Base-by-base conservation (phyloP, 495 filamentous ascomycete species). In the Talaromyces liani region DNA sequence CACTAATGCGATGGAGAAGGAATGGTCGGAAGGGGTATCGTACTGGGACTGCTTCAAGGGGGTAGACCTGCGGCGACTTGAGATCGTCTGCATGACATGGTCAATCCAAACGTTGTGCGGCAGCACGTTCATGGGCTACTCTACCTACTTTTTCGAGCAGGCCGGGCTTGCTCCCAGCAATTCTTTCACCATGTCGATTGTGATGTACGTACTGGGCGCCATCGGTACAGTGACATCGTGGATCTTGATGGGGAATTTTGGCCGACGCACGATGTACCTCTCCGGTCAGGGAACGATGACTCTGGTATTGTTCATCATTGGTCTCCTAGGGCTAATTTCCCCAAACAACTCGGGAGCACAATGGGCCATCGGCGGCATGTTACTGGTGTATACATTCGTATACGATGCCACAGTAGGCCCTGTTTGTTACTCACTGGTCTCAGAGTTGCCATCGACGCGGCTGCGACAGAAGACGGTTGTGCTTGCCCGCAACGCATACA, bases 1-100 rank as follows among this genome's bases (percentile, higher is more conserved):
- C 67, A 90, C 87, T 6, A 87, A 86, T 39, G 83, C 85, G 34
- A 72, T 90, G 9, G 88, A 90, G 67, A 76, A 85, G 66, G 81
- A 84, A 36, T 27, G 22, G 24, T 29, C 22, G 9, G 54, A 57
- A 57, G 74, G 76, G 4, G 65, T 64, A n/a, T 71, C 68, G 10
- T 82, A 78, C 47, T 56, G 47, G 45, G 77, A 80, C 36, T 76
- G 75, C 57, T 80, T 80, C 65, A 66, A 67, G 22, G 74, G 73
- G 8, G 65, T 63, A 39, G 70, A 80, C 61, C 71, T 72, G 10
- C 72, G 79, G 1, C 75, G 79, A 0, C 78, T 75, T 1, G 77
- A 79, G 54, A 74, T 80, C 14, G 41, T 22, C 16, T 61, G 59
- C 36, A 27, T 61, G 18, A 49, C 59, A 16, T 61, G 59, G 59